Conservation (phyloP, 116 monocot species). For the Cymodocea nodosa region DNA sequence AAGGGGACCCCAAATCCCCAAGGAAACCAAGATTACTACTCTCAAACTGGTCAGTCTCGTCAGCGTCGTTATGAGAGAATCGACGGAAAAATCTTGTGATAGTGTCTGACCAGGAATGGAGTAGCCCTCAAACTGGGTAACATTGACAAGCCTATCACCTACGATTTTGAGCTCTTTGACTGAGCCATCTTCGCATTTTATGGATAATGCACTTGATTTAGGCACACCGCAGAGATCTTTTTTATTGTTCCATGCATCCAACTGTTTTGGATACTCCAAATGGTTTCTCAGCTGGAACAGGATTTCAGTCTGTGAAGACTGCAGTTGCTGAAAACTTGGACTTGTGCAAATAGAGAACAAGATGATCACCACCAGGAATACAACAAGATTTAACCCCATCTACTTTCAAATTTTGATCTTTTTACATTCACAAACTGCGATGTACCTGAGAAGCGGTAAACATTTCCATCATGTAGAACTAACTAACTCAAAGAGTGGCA, state of each 20-base stretch:
- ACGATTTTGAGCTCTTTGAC: conserved; percentile 69
- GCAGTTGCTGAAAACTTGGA: conserved; percentile 26
- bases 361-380: conserved; percentile 1
- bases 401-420: background rate
- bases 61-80: conserved; percentile 84
- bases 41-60: conserved; percentile 58
- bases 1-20: conserved; percentile 91
- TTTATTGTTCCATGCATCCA: conserved; percentile 49
- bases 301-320: conserved; percentile 38
- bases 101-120: conserved; percentile 36
- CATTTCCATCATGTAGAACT: background rate
- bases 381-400: background rate
- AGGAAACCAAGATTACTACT: conserved; percentile 70
- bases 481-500: too few species aligned
- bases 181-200: conserved; percentile 41
- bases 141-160: conserved; percentile 51
- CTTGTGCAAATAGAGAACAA: conserved; percentile 2
- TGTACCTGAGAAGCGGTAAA: background rate
- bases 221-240: conserved; percentile 42
- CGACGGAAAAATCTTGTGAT: conserved; percentile 43
- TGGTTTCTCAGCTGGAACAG: conserved; percentile 80
- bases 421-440: too few species aligned
- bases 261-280: conserved; percentile 55
- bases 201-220: conserved; percentile 17
- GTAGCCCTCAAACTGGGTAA: conserved; percentile 33